Conservation (phyloP, 169 alveolate species). For the Perkinsus chesapeaki region DNA sequence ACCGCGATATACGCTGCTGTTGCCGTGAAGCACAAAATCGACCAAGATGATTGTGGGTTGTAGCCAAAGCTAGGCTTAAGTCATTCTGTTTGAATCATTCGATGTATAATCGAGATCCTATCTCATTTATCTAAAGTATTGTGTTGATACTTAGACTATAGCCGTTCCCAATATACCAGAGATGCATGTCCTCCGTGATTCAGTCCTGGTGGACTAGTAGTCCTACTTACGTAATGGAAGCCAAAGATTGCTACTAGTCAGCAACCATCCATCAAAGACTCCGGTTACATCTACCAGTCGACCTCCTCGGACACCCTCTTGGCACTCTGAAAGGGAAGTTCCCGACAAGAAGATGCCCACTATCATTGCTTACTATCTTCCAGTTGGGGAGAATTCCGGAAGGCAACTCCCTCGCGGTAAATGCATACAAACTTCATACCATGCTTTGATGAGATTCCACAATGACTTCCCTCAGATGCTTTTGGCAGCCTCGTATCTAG, state of each 20-base stretch:
- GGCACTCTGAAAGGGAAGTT: not conserved
- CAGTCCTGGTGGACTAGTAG: not conserved
- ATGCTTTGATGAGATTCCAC: not conserved
- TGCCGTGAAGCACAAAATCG: no score
- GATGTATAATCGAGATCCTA: no score
- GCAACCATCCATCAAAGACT: not conserved
- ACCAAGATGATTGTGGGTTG: no score
- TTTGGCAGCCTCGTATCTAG: no score
- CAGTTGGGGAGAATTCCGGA: not conserved
- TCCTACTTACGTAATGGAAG: not conserved
- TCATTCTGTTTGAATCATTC: no score
- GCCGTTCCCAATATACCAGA: no score
- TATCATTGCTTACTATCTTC: not conserved
- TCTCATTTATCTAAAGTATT: no score
- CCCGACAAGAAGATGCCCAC: not conserved
- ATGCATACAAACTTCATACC: not conserved
- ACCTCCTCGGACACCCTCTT: not conserved
- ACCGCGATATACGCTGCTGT: no score
- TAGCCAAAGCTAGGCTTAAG: no score
- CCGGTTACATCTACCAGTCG: not conserved
- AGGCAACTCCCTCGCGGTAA: not conserved
- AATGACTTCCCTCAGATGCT: no score
- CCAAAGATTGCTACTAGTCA: not conserved
- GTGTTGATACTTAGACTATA: no score
- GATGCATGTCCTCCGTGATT: no score